Evolutionary conservation across 257 asterid genomes (phyloP), one percentile per base, ranked within the genome.

Genomic region (Petunia secreta): DNA sequence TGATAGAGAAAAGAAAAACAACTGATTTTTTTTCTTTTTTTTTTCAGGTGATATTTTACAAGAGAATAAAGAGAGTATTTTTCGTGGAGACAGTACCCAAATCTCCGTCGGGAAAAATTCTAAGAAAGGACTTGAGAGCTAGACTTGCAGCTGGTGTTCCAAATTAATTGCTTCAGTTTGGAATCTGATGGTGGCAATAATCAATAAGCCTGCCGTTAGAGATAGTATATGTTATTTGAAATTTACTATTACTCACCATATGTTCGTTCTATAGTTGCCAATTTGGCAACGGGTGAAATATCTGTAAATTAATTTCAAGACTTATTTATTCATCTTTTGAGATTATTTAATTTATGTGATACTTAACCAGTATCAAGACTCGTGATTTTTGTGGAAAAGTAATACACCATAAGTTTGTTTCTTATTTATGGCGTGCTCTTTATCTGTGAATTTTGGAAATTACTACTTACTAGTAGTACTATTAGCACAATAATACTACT

Each of bases 101-200:
- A 83, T 88, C 91, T 80, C 99, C 99, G 2, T 89, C 98, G 0
- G 99, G 99, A 36, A 95, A 95, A 59, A 95, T 95, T 82, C 86
- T 95, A 89, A 90, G 99, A 52, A 95, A 95, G 89, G 97, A 95
- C 59, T 85, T 95, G 84, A 90, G 95, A 89, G 95, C 96, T 67
- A 92, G 84, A 86, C 82, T 93, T 48, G 93, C 91, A 2, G 87
- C 84, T 46, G 87, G 84, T 16, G 37, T 87, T 63, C 68, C 83
- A 43, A 84, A 78, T 75, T 75, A 66, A 10, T 52, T 52, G 37
- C 39, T 16, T 16, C 5, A 34, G 63, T 8, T 57, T 57, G 63
- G 62, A 1, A 57, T 57, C n/a, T 57, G 63, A 55, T 16, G 76
- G 41, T 16, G 75, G 39, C 15, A 68, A 43, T n/a, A 67, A 67